phyloP scores from a whole-genome alignment of 2,329 filamentous ascomycete genomes.

The Coleophoma cylindrospora region DNA sequence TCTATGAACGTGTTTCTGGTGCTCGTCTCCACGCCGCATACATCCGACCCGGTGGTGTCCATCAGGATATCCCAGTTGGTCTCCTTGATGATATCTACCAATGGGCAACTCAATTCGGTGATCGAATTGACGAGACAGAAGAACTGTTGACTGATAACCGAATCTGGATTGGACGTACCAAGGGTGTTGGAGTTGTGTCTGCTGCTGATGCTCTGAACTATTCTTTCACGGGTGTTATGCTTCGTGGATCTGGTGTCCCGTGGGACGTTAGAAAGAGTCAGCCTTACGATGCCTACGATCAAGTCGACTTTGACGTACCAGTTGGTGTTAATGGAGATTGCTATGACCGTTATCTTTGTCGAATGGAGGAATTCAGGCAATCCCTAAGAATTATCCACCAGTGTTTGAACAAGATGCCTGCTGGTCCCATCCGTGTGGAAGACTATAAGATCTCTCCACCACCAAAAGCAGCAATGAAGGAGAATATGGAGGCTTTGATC shows the following conservation, averaged over 20 bases:
- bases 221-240: constrained; percentile 95
- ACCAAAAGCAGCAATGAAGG: constrained; percentile 97
- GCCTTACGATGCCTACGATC: constrained; percentile 95
- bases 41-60: constrained; percentile 91
- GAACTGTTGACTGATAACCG: constrained; percentile 98
- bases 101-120: constrained; percentile 98
- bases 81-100: constrained; percentile 99
- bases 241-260: constrained; percentile 90
- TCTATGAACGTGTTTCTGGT: constrained; percentile 98
- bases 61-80: constrained; percentile 89
- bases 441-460: constrained; percentile 98
- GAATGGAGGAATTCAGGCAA: constrained; percentile 99
- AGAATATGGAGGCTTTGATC: constrained; percentile 99
- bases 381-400: constrained; percentile 97
- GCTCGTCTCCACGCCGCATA: constrained; percentile 97
- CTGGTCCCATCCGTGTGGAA: constrained; percentile 89
- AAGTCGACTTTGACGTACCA: constrained; percentile 97
- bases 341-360: constrained; percentile 98
- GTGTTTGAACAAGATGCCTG: constrained; percentile 98
- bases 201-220: constrained; percentile 96
- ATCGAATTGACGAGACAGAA: constrained; percentile 97
- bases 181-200: constrained; percentile 85
- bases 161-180: constrained; percentile 94
- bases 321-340: constrained; percentile 97
- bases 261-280: constrained; percentile 96